Conservation (phyloP, 257 asterid species). For the Solanum peruvianum region DNA sequence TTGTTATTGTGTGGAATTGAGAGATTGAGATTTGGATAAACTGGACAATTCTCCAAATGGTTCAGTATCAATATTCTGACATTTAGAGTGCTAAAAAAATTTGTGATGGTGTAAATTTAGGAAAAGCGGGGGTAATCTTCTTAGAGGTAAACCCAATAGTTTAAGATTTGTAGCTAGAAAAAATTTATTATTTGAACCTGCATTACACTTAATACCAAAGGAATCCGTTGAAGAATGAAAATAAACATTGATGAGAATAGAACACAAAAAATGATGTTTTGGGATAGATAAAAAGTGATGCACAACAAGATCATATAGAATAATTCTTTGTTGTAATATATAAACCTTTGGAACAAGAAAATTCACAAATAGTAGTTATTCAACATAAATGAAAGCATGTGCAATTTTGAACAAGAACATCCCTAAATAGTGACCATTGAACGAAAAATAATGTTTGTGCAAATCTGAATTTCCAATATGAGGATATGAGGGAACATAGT, state of each 20-base stretch:
- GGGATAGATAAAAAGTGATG: too few relatives aligned
- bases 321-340: neutral
- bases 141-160: constrained; percentile 81
- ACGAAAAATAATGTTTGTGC: neutral
- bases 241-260: too few relatives aligned
- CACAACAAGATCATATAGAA: neutral
- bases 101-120: constrained; percentile 36
- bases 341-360: neutral
- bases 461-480: constrained; percentile 46
- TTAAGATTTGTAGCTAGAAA: constrained; percentile 66
- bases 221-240: too few relatives aligned
- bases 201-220: too few relatives aligned
- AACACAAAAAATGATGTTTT: too few relatives aligned
- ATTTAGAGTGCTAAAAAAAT: constrained; percentile 42
- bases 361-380: neutral
- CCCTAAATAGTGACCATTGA: neutral
- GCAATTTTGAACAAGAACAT: constrained; percentile 14
- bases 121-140: constrained; percentile 62
- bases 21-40: too few relatives aligned
- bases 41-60: too few relatives aligned
- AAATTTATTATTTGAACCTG: constrained; percentile 33
- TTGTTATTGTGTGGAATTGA: too few relatives aligned
- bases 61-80: constrained; percentile 5
- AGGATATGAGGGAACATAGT: constrained; percentile 74
- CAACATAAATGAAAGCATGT: constrained; percentile 26